A percentile compares a stretch with the other conserved stretches of the same genome.
These are phyloP conservation scores for Lentinula detonsa DNA, from an alignment of 768 basidiomycete species.

Conservation along the genomic window DNA sequence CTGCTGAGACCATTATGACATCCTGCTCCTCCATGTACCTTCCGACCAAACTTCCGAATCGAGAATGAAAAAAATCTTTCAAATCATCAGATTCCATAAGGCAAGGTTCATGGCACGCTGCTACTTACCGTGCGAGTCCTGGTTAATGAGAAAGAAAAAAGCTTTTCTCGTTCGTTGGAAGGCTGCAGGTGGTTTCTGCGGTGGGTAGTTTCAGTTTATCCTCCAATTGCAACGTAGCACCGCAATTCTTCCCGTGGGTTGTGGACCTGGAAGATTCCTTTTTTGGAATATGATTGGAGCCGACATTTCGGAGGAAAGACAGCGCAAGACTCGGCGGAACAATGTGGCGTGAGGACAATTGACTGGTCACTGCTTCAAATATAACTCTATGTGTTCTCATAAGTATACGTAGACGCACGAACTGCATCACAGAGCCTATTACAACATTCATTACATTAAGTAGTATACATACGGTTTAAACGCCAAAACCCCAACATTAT, in stretches of 20 bases:
- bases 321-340: not conserved
- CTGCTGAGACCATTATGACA: not conserved
- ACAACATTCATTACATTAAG: no score
- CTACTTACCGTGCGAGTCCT: not conserved
- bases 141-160: not conserved
- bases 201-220: not conserved
- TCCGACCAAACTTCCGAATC: slow-evolving; percentile 4
- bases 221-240: slow-evolving; percentile 6
- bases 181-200: not conserved
- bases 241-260: slow-evolving; percentile 3
- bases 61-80: not conserved
- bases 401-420: no score
- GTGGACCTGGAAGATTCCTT: slow-evolving; percentile 8
- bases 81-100: not conserved
- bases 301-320: not conserved
- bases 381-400: no score
- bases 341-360: not conserved
- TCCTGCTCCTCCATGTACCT: slow-evolving; percentile 6
- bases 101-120: not conserved
- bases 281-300: slow-evolving; percentile 3
- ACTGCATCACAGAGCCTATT: no score
- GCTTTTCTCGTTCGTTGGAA: not conserved
- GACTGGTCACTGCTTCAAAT: no score
- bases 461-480: no score
- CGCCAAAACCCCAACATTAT: not conserved